These are phyloP conservation scores for Xanthoconium stramineum DNA, from an alignment of 768 basidiomycete species.

Conservation along the genomic window DNA sequence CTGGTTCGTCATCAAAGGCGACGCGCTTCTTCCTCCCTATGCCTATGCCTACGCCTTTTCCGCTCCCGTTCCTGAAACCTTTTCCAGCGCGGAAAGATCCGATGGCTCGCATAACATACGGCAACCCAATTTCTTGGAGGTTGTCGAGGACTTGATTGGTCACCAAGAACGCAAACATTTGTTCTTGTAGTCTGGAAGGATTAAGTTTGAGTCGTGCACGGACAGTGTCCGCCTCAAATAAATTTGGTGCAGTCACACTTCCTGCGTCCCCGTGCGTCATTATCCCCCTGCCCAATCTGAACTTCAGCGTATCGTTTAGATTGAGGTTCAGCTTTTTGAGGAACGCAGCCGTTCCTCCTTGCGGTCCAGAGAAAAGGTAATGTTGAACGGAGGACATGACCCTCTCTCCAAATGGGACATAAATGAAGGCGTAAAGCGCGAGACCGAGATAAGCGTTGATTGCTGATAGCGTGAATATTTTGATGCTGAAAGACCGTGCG, in stretches of 20 bases:
- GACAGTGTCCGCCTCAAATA: conserved; percentile 52
- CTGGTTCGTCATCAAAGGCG: conserved; percentile 62
- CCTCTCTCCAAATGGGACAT: conserved; percentile 88
- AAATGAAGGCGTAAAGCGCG: conserved; percentile 92
- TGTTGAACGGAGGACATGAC: conserved; percentile 60
- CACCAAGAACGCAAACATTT: conserved; percentile 92
- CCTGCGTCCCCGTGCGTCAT: conserved; percentile 10
- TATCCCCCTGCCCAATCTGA: conserved; percentile 24
- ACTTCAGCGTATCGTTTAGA: conserved; percentile 27
- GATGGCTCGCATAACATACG: conserved; percentile 66
- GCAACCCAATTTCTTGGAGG: conserved; percentile 77
- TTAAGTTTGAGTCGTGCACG: conserved; percentile 59
- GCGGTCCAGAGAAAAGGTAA: conserved; percentile 25
- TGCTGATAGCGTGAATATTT: conserved; percentile 85
- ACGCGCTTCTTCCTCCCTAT: conserved; percentile 59
- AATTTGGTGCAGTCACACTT: conserved; percentile 15
- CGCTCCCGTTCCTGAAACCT: conserved; percentile 25
- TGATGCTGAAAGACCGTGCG: conserved; percentile 78
- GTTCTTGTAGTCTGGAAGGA: conserved; percentile 71
- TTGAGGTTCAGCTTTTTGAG: conserved; percentile 24
- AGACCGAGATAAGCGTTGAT: conserved; percentile 91
- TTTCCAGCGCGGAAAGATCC: conserved; percentile 47
- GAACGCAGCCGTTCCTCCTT: conserved; percentile 6
- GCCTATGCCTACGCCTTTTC: conserved; percentile 13
- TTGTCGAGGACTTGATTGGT: conserved; percentile 84